These are phyloP conservation scores for Sporothrix mexicana DNA, from an alignment of 2,329 filamentous ascomycete species.

Conservation along the genomic window DNA sequence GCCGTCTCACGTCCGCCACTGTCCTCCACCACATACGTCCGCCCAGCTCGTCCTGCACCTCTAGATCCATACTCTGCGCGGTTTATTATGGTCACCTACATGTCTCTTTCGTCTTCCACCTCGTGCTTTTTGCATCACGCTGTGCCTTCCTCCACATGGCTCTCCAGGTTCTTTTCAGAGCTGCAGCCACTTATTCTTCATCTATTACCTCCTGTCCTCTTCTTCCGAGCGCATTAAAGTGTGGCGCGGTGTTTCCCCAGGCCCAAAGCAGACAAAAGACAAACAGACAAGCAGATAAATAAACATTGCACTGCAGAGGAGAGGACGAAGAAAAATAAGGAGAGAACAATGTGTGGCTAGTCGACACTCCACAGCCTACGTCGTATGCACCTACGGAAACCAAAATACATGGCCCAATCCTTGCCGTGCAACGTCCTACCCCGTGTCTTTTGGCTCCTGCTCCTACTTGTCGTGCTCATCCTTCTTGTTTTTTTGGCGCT, in stretches of 20 bases:
- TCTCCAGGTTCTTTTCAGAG: not conserved
- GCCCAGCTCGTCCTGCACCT: not conserved
- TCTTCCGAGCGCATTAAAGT: slow-evolving; percentile 13
- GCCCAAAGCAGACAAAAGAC: not conserved
- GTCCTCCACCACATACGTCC: slow-evolving; percentile 1
- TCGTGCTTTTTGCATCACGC: slow-evolving; percentile 2
- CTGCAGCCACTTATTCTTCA: not conserved
- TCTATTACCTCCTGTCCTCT: not conserved
- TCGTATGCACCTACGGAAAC: not conserved
- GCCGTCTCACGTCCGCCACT: slow-evolving; percentile 11
- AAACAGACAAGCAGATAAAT: not conserved
- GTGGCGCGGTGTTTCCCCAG: slow-evolving; percentile 16
- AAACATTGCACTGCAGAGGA: not conserved
- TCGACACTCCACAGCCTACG: too few relatives aligned
- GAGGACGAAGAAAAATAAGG: not conserved
- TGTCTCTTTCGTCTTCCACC: not conserved
- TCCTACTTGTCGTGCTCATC: not conserved
- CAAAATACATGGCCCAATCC: not conserved
- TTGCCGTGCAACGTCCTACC: not conserved
- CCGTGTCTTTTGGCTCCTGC: not conserved
- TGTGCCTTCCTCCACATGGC: not conserved
- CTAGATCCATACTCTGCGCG: not conserved
- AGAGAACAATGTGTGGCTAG: not conserved
- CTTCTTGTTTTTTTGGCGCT: not conserved
- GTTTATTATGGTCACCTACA: not conserved